These are phyloP conservation scores for Claviceps sp. DNA, from an alignment of 2,329 filamentous ascomycete genomes.

Conservation along the genomic window DNA sequence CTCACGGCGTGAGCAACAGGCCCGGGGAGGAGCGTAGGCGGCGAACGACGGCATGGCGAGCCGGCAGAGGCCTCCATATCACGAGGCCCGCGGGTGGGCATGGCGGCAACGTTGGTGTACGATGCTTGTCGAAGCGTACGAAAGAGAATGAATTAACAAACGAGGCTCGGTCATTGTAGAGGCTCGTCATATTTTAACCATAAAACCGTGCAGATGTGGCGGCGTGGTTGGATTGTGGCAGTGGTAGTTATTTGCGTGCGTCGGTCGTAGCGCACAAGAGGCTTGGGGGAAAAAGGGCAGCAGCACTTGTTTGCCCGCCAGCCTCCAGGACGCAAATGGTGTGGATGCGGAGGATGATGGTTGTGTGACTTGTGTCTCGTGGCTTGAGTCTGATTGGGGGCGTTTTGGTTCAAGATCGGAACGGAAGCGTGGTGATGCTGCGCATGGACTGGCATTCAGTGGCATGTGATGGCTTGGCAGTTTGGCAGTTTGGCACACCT, in stretches of 20 bases:
- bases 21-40: constrained; percentile 40
- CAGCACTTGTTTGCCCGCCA: not conserved
- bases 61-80: constrained; percentile 8
- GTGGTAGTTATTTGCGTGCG: too few species aligned
- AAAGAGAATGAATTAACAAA: not conserved
- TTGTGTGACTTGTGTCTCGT: not conserved
- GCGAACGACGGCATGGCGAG: constrained; percentile 11
- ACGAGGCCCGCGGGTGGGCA: not conserved
- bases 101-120: not conserved
- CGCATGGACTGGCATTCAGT: not conserved
- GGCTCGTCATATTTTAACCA: too few species aligned
- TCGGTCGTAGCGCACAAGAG: too few species aligned
- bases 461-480: not conserved
- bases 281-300: not conserved
- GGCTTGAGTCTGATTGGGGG: not conserved
- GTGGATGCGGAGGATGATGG: not conserved
- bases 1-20: constrained; percentile 46
- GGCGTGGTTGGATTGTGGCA: too few species aligned
- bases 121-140: not conserved
- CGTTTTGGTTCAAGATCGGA: not conserved
- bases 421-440: not conserved
- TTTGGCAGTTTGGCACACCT: not conserved
- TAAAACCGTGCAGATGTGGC: too few species aligned
- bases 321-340: not conserved
- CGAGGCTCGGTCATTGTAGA: too few species aligned